Evolutionary conservation across 495 filamentous ascomycete species (phyloP).

Genomic region (Cenococcum geophilum): DNA sequence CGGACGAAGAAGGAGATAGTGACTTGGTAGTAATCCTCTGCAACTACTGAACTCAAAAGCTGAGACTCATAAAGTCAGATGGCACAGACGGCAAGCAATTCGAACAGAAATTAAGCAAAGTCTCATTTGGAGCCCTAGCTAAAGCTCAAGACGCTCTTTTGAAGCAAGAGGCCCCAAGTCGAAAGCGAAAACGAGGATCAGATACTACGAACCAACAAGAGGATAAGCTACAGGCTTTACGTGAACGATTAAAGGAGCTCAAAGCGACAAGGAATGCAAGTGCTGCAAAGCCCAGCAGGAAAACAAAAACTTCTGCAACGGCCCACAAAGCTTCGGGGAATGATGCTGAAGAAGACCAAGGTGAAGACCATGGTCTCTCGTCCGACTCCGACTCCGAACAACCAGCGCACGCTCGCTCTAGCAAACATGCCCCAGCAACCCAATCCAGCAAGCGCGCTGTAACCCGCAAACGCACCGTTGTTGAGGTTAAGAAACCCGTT

Average conservation of each 20-base stretch:
- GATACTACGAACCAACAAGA: constrained; percentile 32
- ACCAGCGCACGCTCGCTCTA: constrained; percentile 46
- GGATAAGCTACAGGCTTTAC: constrained; percentile 34
- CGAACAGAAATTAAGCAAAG: constrained; percentile 37
- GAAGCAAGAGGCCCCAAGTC: constrained; percentile 34
- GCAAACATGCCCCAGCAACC: constrained; percentile 82
- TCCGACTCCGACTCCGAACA: constrained; percentile 27
- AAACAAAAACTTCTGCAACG: constrained; percentile 2
- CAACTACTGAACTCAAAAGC: constrained; percentile 18
- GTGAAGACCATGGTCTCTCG: constrained; percentile 35
- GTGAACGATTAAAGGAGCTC: constrained; percentile 32
- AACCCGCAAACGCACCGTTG: constrained; percentile 65
- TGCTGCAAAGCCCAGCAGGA: constrained; percentile 3
- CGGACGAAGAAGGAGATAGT: constrained; percentile 29
- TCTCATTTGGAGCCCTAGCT: constrained; percentile 84
- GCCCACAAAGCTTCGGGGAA: not conserved
- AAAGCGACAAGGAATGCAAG: constrained; percentile 25
- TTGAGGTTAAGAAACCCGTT: constrained; percentile 49
- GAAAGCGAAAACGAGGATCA: constrained; percentile 45
- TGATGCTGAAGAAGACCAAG: constrained; percentile 12
- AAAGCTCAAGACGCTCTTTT: constrained; percentile 71
- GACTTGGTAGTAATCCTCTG: constrained; percentile 15
- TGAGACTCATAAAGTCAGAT: constrained; percentile 36
- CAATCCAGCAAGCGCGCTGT: constrained; percentile 77
- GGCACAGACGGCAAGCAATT: constrained; percentile 36